A percentile compares a stretch with the other conserved stretches of the same genome.
phyloP scores from a whole-genome alignment of 1,139 yeast species.

The Hyphopichia wangnamkhiaoensis region DNA sequence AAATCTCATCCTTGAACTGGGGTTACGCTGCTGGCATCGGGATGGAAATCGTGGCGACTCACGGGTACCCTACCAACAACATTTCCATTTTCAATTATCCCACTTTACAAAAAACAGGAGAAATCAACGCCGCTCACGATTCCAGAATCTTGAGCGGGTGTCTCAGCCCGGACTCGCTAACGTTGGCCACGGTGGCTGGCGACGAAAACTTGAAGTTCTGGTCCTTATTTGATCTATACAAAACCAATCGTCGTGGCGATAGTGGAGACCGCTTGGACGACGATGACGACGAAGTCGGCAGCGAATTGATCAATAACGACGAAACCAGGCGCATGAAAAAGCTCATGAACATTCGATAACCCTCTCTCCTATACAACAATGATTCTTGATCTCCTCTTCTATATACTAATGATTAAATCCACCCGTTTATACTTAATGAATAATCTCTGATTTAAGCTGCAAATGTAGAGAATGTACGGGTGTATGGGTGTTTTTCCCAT shows the following conservation, averaged over 20 bases:
- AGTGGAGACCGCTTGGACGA: constrained; percentile 18
- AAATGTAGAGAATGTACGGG: no score
- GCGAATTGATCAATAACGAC: constrained; percentile 9
- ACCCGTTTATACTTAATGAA: no score
- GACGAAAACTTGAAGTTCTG: constrained; percentile 97
- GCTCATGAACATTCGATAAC: constrained; percentile 26
- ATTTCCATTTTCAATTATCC: constrained; percentile 86
- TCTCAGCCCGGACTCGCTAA: constrained; percentile 85
- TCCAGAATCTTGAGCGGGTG: constrained; percentile 83
- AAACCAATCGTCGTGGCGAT: constrained; percentile 27
- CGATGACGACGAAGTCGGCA: constrained; percentile 15
- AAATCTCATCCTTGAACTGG: constrained; percentile 92
- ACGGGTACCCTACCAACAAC: constrained; percentile 89
- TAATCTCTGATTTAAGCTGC: no score
- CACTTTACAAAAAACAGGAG: constrained; percentile 84
- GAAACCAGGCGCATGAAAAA: constrained; percentile 24
- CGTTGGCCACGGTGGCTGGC: constrained; percentile 92
- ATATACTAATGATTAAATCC: no score
- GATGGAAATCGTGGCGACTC: constrained; percentile 88
- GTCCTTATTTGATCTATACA: constrained; percentile 74
- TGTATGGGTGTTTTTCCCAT: no score
- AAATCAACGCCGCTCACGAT: constrained; percentile 84
- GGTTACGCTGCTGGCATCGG: constrained; percentile 73
- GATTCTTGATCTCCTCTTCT: no score
- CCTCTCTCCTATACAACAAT: neutral